Percentiles rank a stretch among this genome's conserved stretches.
These are phyloP conservation scores for Aspergillus piperis DNA, from an alignment of 2,329 filamentous ascomycete genomes.

Conservation along the genomic window DNA sequence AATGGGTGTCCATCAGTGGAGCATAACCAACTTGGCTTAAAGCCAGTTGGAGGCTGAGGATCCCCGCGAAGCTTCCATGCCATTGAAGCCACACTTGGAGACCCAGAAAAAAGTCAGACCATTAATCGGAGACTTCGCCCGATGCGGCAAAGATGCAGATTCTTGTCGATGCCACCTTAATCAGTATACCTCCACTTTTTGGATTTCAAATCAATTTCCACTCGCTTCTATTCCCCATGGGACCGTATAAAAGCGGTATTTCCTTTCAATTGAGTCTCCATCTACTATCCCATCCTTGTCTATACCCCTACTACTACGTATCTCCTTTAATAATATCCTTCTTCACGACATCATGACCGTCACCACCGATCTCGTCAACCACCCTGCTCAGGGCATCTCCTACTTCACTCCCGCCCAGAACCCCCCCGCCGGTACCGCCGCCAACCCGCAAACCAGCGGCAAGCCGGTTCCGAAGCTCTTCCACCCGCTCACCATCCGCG, in stretches of 20 bases:
- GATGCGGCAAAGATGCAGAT: neutral
- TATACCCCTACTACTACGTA: no score
- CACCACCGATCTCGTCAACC: constrained; percentile 38
- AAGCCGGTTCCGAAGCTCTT: constrained; percentile 58
- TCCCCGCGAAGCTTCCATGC: neutral
- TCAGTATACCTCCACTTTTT: neutral
- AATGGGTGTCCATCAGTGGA: no score
- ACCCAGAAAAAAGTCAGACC: neutral
- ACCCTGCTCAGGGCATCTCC: constrained; percentile 44
- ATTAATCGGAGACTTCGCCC: neutral
- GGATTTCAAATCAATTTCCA: constrained; percentile 3
- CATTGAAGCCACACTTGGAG: neutral
- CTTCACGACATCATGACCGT: neutral
- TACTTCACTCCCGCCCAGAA: constrained; percentile 44
- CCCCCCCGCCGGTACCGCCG: constrained; percentile 40
- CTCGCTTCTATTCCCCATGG: neutral
- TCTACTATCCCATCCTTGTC: neutral
- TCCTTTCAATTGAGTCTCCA: neutral
- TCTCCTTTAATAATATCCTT: no score
- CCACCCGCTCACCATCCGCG: constrained; percentile 58
- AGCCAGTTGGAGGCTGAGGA: no score
- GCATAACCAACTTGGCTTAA: no score
- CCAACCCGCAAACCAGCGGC: constrained; percentile 44
- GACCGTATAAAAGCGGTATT: neutral
- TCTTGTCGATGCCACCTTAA: neutral